Conservation (phyloP, 2,329 filamentous ascomycete species). For the Pyrenophora graminea region DNA sequence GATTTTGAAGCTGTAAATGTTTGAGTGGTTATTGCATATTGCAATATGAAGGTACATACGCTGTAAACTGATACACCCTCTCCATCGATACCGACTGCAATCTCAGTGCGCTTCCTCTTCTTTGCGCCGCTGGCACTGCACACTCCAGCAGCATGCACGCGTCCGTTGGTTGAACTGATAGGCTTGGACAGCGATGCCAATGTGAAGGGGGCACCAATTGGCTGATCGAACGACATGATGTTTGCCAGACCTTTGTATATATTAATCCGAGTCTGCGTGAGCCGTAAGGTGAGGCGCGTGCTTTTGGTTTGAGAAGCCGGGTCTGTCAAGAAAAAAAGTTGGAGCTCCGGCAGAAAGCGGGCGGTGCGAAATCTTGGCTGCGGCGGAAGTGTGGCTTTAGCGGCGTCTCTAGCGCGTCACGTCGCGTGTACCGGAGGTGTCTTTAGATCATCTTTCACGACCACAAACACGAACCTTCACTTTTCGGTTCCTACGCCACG, state of each 20-base stretch:
- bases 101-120: conserved; percentile 66
- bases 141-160: conserved; percentile 52
- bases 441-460: conserved; percentile 5
- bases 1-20: conserved; percentile 59
- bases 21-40: conserved; percentile 18
- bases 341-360: conserved; percentile 26
- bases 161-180: conserved; percentile 47
- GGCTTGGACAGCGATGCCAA: conserved; percentile 52
- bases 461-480: conserved; percentile 5
- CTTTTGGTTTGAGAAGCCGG: conserved; percentile 13
- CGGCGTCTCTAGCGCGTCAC: conserved; percentile 17
- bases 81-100: conserved; percentile 63
- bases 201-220: conserved; percentile 47
- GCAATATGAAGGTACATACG: conserved; percentile 46
- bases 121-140: conserved; percentile 59
- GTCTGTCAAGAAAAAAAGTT: conserved; percentile 31
- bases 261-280: conserved; percentile 24
- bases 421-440: conserved; percentile 12
- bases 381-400: conserved; percentile 12
- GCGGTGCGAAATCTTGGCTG: conserved; percentile 25
- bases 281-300: conserved; percentile 25
- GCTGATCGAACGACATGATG: conserved; percentile 42
- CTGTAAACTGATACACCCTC: conserved; percentile 67
- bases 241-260: conserved; percentile 31
- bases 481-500: conserved; percentile 2